Conservation (phyloP, 2,329 filamentous ascomycete genomes). For the Iodosphaeria phyllophila region DNA sequence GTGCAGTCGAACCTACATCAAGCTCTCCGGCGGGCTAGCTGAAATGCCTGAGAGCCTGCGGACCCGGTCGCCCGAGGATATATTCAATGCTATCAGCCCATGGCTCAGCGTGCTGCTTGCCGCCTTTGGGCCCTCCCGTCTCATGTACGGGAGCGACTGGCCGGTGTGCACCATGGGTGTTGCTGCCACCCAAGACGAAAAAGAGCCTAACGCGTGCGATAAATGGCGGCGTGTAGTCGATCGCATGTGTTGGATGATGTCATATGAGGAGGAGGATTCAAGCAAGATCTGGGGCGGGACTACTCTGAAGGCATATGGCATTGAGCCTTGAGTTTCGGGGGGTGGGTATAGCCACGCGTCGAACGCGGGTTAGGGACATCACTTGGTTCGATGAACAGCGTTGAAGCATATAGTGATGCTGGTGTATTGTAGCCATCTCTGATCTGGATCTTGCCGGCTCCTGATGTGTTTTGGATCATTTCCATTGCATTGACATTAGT, state of each 20-base stretch:
- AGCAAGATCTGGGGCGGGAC: slow-evolving; percentile 55
- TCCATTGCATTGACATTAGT: too few species aligned
- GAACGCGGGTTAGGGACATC: too few species aligned
- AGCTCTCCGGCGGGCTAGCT: slow-evolving; percentile 73
- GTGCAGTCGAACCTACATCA: slow-evolving; percentile 58
- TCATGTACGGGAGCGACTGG: slow-evolving; percentile 93
- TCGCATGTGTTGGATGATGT: slow-evolving; percentile 42
- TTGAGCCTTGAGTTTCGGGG: slow-evolving; percentile 12
- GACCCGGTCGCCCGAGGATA: slow-evolving; percentile 27
- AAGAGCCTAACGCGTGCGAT: too few species aligned
- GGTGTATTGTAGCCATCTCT: too few species aligned
- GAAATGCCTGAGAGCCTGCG: slow-evolving; percentile 48
- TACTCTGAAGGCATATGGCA: slow-evolving; percentile 50
- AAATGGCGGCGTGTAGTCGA: slow-evolving; percentile 60
- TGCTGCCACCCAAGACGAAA: too few species aligned
- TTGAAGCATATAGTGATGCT: too few species aligned
- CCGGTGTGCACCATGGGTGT: slow-evolving; percentile 63
- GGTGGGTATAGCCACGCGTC: too few species aligned
- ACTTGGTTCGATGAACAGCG: too few species aligned
- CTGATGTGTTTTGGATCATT: too few species aligned
- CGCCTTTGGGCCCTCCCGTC: slow-evolving; percentile 48
- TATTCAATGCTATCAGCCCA: slow-evolving; percentile 44
- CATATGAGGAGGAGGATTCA: slow-evolving; percentile 39
- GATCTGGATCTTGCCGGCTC: too few species aligned
- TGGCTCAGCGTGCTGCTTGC: slow-evolving; percentile 58